These are phyloP conservation scores for Mycena crocata DNA, from an alignment of 768 basidiomycete species.

Conservation along the genomic window DNA sequence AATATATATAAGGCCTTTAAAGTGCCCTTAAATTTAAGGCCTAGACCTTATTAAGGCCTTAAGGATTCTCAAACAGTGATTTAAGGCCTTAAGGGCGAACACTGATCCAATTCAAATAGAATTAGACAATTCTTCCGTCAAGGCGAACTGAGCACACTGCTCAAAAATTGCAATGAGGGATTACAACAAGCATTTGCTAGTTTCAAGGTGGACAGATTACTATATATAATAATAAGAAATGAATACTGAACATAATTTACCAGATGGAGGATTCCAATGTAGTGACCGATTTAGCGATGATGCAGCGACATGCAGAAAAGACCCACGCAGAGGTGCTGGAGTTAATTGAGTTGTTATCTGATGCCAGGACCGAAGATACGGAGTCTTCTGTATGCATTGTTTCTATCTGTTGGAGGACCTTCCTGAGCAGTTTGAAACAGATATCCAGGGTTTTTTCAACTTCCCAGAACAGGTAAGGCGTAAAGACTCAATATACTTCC, in stretches of 20 bases:
- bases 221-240: too few relatives aligned
- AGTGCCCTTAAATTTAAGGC: too few relatives aligned
- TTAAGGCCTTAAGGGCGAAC: too few relatives aligned
- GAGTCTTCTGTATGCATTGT: neutral
- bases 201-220: neutral
- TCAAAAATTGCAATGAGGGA: neutral
- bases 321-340: neutral
- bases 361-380: too few relatives aligned
- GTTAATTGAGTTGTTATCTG: neutral
- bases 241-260: too few relatives aligned
- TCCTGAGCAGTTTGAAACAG: neutral
- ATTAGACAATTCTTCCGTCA: slow-evolving; percentile 5
- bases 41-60: too few relatives aligned
- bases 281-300: neutral
- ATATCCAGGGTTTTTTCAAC: neutral
- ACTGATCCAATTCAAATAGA: neutral
- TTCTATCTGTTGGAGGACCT: neutral
- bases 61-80: too few relatives aligned
- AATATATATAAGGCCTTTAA: too few relatives aligned
- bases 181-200: neutral
- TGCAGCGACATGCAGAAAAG: neutral
- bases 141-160: slow-evolving; percentile 5
- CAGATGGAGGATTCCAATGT: neutral
- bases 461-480: neutral
- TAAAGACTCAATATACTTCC: neutral